Conservation (phyloP, 176 grass and related monocot genomes). For the Tillandsia leiboldiana region DNA sequence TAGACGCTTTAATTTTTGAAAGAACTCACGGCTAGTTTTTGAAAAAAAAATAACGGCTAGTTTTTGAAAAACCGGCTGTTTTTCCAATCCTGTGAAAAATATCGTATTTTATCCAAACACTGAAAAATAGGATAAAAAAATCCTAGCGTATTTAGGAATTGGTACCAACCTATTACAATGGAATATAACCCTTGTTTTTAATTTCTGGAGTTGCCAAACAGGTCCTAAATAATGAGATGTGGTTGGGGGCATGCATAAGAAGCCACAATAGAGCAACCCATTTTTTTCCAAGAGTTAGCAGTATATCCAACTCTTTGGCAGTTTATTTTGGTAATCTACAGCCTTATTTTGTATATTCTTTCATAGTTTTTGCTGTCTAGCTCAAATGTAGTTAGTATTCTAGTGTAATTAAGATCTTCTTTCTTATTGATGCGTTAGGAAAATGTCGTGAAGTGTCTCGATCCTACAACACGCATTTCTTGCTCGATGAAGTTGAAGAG, state of each 20-base stretch:
- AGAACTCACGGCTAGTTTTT: too few species aligned
- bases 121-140: too few species aligned
- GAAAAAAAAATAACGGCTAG: too few species aligned
- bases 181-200: too few species aligned
- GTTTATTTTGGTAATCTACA: neutral
- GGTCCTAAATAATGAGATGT: neutral
- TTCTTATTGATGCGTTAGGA: slow-evolving; percentile 5
- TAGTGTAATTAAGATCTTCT: neutral
- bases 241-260: neutral
- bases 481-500: slow-evolving; percentile 36
- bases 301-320: neutral
- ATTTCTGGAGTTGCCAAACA: too few species aligned
- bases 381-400: neutral
- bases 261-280: neutral
- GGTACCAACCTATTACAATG: too few species aligned
- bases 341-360: neutral
- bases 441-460: neutral
- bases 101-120: too few species aligned
- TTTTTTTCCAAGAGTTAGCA: neutral
- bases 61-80: too few species aligned
- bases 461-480: slow-evolving; percentile 16
- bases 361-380: neutral
- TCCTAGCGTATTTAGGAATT: too few species aligned
- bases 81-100: too few species aligned
- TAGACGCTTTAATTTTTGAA: too few species aligned